Conservation (phyloP, 2,329 filamentous ascomycete genomes). For the Emergomyces orientalis region DNA sequence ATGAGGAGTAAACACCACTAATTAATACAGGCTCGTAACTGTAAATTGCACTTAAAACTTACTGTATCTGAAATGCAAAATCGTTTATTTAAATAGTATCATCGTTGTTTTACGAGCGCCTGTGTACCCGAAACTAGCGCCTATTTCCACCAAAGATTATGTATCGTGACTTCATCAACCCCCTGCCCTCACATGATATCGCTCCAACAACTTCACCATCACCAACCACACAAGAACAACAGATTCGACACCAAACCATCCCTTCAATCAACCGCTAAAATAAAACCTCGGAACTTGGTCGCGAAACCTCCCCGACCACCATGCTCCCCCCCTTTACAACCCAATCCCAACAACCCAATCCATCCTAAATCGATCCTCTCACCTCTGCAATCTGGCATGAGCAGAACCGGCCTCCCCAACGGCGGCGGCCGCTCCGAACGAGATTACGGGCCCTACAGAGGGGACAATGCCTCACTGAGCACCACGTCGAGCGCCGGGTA, state of each 20-base stretch:
- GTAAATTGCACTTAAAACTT: background rate
- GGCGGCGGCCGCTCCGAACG: constrained; percentile 31
- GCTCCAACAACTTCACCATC: background rate
- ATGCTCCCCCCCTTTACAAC: constrained; percentile 8
- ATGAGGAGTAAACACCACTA: too few species aligned
- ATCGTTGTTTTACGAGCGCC: background rate
- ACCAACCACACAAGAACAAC: background rate
- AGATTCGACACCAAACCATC: background rate
- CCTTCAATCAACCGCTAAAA: background rate
- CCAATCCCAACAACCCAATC: constrained; percentile 4
- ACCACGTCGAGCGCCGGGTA: constrained; percentile 11
- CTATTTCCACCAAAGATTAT: background rate
- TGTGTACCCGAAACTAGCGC: background rate
- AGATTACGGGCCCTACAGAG: constrained; percentile 26
- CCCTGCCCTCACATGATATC: background rate
- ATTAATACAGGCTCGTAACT: background rate
- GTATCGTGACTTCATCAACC: background rate
- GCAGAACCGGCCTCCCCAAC: constrained; percentile 29
- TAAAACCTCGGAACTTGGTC: background rate
- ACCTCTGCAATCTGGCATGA: constrained; percentile 25
- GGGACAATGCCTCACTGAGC: constrained; percentile 12
- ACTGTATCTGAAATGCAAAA: background rate
- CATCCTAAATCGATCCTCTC: constrained; percentile 2
- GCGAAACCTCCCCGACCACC: constrained; percentile 5
- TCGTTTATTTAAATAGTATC: background rate